Percentiles rank a stretch among this genome's conserved stretches.
Conservation (phyloP, 2,329 filamentous ascomycete genomes). For the Sodiomyces alkalinus region DNA sequence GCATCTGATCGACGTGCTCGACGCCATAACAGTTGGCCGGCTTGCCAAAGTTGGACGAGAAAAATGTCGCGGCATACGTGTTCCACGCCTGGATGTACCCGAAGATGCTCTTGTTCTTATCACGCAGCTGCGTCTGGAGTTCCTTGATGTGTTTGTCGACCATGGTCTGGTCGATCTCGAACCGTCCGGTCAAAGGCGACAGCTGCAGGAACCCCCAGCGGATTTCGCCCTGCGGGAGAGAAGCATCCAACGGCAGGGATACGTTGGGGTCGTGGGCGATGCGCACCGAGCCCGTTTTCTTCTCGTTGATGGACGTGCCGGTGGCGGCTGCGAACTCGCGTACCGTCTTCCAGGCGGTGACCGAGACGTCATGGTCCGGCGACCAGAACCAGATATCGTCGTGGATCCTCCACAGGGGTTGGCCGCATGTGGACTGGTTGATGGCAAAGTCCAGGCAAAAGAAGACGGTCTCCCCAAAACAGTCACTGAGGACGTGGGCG, state of each 20-base stretch:
- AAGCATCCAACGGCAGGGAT: constrained; percentile 11
- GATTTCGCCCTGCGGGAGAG: constrained; percentile 31
- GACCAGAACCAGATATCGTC: constrained; percentile 56
- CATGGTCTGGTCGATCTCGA: constrained; percentile 42
- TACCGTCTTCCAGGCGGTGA: constrained; percentile 44
- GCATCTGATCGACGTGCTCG: constrained; percentile 35
- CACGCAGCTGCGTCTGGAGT: constrained; percentile 38
- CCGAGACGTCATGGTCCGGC: constrained; percentile 33
- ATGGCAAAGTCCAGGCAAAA: constrained; percentile 53
- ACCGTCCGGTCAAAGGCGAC: constrained; percentile 33
- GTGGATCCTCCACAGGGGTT: constrained; percentile 40
- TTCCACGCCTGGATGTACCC: constrained; percentile 35
- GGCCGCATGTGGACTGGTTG: constrained; percentile 38
- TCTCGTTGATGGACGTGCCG: constrained; percentile 38
- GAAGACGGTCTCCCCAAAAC: constrained; percentile 43
- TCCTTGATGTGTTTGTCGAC: constrained; percentile 45
- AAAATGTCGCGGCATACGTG: constrained; percentile 34
- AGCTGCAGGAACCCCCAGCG: constrained; percentile 42
- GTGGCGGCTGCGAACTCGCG: constrained; percentile 36
- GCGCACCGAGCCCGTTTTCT: constrained; percentile 32
- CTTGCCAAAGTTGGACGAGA: constrained; percentile 35
- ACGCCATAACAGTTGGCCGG: constrained; percentile 35
- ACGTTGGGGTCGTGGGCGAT: constrained; percentile 15
- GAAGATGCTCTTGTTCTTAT: constrained; percentile 34
- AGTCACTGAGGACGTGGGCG: constrained; percentile 41